Conservation (phyloP, 2,329 filamentous ascomycete species). For the Truncatella angustata region DNA sequence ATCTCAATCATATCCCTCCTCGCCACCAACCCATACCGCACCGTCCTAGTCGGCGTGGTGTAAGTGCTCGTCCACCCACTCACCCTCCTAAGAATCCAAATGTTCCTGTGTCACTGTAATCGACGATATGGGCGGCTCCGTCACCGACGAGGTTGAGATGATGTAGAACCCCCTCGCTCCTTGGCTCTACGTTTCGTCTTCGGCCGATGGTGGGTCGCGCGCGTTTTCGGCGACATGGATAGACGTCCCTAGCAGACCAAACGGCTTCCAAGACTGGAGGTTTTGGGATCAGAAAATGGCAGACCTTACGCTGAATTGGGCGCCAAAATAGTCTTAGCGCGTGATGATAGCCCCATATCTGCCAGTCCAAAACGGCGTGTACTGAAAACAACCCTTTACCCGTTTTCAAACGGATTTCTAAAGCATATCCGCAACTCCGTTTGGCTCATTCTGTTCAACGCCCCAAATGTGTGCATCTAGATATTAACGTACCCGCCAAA, state of each 20-base stretch:
- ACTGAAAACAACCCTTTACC: no score
- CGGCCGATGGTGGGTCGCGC: not conserved
- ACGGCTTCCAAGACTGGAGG: not conserved
- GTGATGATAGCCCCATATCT: no score
- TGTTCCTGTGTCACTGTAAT: not conserved
- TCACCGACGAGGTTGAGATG: not conserved
- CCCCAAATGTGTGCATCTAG: no score
- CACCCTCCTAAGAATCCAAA: not conserved
- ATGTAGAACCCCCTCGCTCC: not conserved
- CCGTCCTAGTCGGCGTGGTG: not conserved
- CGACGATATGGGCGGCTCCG: not conserved
- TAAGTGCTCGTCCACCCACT: not conserved
- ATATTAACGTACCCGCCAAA: no score
- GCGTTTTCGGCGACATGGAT: not conserved
- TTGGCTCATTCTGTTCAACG: no score
- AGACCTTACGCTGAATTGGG: no score
- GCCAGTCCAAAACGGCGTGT: no score
- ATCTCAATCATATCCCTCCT: not conserved
- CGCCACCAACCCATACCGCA: not conserved
- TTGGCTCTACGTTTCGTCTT: not conserved
- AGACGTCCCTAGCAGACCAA: not conserved
- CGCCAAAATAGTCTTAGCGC: no score
- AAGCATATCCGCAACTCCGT: no score
- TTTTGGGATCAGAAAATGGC: no score
- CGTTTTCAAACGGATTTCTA: no score